Evolutionary conservation across 352 stramenopile species (phyloP).

Genomic region (Plasmopara halstedii): DNA sequence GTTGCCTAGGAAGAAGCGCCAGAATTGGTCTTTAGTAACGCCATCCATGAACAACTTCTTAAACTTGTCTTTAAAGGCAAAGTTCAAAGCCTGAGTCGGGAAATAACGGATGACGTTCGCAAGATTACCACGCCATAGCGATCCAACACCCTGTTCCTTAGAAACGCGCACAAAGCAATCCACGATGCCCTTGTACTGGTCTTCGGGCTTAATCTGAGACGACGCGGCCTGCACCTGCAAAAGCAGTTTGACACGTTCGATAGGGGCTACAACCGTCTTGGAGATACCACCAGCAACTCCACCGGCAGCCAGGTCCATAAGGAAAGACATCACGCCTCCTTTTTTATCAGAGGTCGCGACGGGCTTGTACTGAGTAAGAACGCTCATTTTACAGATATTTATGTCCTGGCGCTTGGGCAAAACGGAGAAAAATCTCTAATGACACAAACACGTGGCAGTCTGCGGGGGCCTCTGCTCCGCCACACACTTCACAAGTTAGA

Average conservation of each 20-base stretch:
- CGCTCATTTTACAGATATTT: slow-evolving; percentile 63
- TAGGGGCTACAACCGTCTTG: slow-evolving; percentile 87
- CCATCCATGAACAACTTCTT: slow-evolving; percentile 85
- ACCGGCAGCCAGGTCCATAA: slow-evolving; percentile 77
- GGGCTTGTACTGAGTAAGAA: slow-evolving; percentile 69
- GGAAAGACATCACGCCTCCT: slow-evolving; percentile 48
- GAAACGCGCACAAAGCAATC: slow-evolving; percentile 88
- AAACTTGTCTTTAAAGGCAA: slow-evolving; percentile 93
- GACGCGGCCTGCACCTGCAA: slow-evolving; percentile 88
- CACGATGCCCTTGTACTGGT: slow-evolving; percentile 89
- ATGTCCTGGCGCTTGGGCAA: slow-evolving; percentile 43
- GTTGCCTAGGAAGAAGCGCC: slow-evolving; percentile 98
- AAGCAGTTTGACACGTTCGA: slow-evolving; percentile 89
- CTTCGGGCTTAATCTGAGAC: slow-evolving; percentile 86
- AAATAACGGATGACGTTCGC: slow-evolving; percentile 92
- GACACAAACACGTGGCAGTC: slow-evolving; percentile 13
- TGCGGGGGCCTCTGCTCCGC: slow-evolving; percentile 30
- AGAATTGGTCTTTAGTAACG: slow-evolving; percentile 95
- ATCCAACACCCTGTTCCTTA: slow-evolving; percentile 81
- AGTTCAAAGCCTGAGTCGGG: slow-evolving; percentile 90
- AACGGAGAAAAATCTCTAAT: slow-evolving; percentile 85
- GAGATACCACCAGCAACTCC: slow-evolving; percentile 84
- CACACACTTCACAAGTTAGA: slow-evolving; percentile 44
- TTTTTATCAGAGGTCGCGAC: slow-evolving; percentile 73
- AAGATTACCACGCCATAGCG: slow-evolving; percentile 89